Evolutionary conservation across 1,284 basidiomycete genomes (phyloP).

Genomic region (Fistulinella cinereoalba): DNA sequence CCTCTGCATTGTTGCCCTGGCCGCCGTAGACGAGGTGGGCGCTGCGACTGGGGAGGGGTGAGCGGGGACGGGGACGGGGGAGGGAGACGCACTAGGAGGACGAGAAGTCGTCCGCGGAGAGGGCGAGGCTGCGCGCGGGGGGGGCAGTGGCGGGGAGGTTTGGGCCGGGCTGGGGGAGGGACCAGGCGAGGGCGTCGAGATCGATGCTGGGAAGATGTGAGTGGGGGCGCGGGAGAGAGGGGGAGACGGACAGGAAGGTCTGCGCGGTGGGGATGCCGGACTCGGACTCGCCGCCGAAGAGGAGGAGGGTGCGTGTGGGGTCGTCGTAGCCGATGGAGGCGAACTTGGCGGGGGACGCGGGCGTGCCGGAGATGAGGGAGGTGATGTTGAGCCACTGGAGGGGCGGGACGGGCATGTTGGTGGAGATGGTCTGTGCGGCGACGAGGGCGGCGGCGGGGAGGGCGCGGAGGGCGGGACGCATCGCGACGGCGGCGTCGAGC

Average conservation of each 20-base stretch:
- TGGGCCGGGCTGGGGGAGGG: constrained; percentile 48
- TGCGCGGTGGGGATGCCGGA: constrained; percentile 58
- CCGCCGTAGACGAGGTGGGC: constrained; percentile 73
- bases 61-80: constrained; percentile 5
- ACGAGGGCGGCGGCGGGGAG: neutral
- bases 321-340: constrained; percentile 67
- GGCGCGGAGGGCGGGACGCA: neutral
- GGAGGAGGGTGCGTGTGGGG: constrained; percentile 52
- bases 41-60: constrained; percentile 48
- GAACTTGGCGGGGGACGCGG: constrained; percentile 65
- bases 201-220: constrained; percentile 32
- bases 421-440: constrained; percentile 32
- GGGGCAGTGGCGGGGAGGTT: constrained; percentile 46
- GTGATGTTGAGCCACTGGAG: constrained; percentile 76
- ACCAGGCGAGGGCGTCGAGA: constrained; percentile 59
- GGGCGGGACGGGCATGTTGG: constrained; percentile 44
- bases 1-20: constrained; percentile 45
- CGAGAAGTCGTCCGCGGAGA: constrained; percentile 65
- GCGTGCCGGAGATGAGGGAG: constrained; percentile 47
- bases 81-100: constrained; percentile 66
- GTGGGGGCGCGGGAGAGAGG: neutral
- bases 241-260: constrained; percentile 56
- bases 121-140: constrained; percentile 58
- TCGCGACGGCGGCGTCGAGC: constrained; percentile 1
- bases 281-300: constrained; percentile 73